Conservation (phyloP, 495 filamentous ascomycete species). For the Cercophora samala region DNA sequence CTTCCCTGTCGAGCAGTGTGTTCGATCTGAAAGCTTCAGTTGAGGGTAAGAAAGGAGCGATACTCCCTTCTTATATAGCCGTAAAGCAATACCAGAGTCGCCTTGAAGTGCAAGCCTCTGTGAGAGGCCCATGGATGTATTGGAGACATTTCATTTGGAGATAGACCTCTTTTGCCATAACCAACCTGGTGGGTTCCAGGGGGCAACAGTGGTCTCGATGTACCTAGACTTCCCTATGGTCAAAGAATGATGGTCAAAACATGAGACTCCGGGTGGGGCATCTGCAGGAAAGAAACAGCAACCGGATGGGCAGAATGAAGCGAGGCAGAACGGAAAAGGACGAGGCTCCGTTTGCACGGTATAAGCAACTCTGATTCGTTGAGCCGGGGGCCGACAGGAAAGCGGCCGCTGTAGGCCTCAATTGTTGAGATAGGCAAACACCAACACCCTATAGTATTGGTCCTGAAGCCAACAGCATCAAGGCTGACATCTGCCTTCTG, state of each 20-base stretch:
- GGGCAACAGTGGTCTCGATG: not conserved
- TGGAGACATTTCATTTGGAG: not conserved
- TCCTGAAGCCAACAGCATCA: not conserved
- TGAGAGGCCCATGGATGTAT: not conserved
- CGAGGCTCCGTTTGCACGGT: not conserved
- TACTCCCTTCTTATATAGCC: not conserved
- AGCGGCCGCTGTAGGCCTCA: not conserved
- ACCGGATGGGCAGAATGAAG: not conserved
- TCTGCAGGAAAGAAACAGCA: not conserved
- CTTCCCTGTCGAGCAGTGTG: not conserved
- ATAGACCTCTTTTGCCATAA: not conserved
- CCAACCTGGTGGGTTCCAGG: not conserved
- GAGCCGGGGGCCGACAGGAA: not conserved
- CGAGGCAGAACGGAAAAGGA: not conserved
- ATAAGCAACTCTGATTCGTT: not conserved
- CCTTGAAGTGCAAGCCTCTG: not conserved
- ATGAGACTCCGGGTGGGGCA: not conserved
- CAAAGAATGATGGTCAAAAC: not conserved
- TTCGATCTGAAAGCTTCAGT: not conserved
- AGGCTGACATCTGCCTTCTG: not conserved
- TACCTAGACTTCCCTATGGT: not conserved
- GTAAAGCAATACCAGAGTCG: not conserved
- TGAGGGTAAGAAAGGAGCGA: not conserved
- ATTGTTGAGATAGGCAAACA: not conserved
- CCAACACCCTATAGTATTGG: not conserved